These are phyloP conservation scores for Annona squamosa DNA, from an alignment of 164 flowering plant genomes.

Conservation along the genomic window DNA sequence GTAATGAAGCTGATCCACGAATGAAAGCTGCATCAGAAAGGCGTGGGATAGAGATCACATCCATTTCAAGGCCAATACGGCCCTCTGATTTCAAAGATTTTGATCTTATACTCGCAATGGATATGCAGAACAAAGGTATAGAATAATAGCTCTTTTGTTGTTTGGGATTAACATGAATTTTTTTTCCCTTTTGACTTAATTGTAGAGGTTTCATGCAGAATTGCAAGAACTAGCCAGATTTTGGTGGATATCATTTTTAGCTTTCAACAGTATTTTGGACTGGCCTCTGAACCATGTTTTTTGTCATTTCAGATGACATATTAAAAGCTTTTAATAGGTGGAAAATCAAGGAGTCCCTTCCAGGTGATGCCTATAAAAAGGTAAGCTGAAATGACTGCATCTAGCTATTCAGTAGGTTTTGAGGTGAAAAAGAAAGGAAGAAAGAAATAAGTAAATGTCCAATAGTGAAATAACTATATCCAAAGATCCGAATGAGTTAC, in stretches of 20 bases:
- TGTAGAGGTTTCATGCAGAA: not conserved
- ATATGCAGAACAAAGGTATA: slow-evolving; percentile 76
- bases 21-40: slow-evolving; percentile 83
- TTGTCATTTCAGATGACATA: slow-evolving; percentile 53
- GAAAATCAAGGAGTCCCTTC: slow-evolving; percentile 54
- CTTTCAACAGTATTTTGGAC: not conserved
- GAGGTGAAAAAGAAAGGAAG: not conserved
- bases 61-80: slow-evolving; percentile 71
- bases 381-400: slow-evolving; percentile 21
- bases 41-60: slow-evolving; percentile 87
- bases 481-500: too few relatives aligned
- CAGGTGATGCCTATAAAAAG: slow-evolving; percentile 77
- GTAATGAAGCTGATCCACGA: slow-evolving; percentile 78
- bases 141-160: not conserved
- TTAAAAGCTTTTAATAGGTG: slow-evolving; percentile 68
- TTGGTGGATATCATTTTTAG: not conserved
- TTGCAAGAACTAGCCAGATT: not conserved
- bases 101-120: slow-evolving; percentile 79
- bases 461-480: too few relatives aligned
- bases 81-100: slow-evolving; percentile 22
- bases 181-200: not conserved
- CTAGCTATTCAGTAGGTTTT: not conserved
- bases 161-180: not conserved
- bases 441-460: too few relatives aligned
- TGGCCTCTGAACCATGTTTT: not conserved